Evolutionary conservation across 176 grass and related monocot species (phyloP).

Genomic region (Avena atlantica): DNA sequence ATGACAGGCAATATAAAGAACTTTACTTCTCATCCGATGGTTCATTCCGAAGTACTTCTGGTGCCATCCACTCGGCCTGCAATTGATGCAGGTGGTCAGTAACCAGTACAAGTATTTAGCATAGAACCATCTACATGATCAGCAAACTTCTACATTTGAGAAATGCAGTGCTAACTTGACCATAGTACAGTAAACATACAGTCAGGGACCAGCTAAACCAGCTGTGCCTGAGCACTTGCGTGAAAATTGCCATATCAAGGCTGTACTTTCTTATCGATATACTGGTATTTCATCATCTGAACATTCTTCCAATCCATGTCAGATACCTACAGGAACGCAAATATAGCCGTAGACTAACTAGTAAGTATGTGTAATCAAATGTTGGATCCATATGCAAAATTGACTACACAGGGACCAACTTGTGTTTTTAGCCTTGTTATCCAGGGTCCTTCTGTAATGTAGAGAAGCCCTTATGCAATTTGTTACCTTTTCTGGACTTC

Average conservation of each 20-base stretch:
- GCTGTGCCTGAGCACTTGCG: neutral
- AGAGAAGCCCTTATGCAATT: neutral
- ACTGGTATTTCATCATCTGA: constrained; percentile 12
- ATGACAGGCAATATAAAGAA: constrained; percentile 28
- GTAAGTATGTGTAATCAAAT: constrained; percentile 13
- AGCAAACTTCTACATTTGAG: neutral
- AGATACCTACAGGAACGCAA: constrained; percentile 20
- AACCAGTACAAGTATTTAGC: constrained; percentile 29
- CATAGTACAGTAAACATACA: constrained; percentile 1
- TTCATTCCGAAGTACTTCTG: constrained; percentile 97
- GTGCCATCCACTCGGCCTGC: constrained; percentile 99
- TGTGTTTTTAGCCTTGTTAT: constrained; percentile 4
- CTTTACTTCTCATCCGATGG: constrained; percentile 97
- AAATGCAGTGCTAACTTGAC: neutral
- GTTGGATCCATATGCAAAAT: neutral
- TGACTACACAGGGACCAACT: neutral
- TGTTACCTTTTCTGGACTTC: neutral
- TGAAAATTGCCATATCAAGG: constrained; percentile 18
- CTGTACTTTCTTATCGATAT: neutral
- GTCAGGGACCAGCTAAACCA: constrained; percentile 23
- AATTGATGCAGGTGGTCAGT: constrained; percentile 48
- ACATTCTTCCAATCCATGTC: constrained; percentile 5
- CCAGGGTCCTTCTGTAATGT: constrained; percentile 3
- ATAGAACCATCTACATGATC: constrained; percentile 13
- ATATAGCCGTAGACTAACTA: neutral